Conservation (phyloP, 371 early-diverging fungal genomes). For the Batkoa obscura region DNA sequence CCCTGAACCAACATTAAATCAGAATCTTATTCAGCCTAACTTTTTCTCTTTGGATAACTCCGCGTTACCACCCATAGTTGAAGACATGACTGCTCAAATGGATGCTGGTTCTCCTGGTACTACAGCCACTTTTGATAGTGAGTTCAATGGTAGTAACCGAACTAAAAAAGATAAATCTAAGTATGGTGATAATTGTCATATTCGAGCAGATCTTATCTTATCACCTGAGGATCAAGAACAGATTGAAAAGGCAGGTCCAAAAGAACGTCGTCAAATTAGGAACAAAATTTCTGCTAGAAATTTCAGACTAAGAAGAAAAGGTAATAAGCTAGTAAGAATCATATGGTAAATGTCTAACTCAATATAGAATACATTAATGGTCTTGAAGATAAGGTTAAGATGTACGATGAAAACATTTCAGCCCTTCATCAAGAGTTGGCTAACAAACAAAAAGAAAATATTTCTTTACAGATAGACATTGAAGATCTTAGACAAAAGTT, state of each 20-base stretch:
- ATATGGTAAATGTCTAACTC: background rate
- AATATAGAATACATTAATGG: constrained; percentile 54
- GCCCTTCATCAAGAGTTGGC: constrained; percentile 20
- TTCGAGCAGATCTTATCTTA: no score
- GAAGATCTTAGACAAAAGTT: constrained; percentile 4
- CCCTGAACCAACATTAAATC: no score
- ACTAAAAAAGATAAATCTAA: no score
- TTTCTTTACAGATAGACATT: background rate
- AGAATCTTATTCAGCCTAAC: no score
- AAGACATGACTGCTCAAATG: no score
- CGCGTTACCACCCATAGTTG: no score
- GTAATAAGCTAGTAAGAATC: constrained; percentile 15
- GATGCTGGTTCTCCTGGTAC: no score
- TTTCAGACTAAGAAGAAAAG: constrained; percentile 72
- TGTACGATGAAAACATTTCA: constrained; percentile 35
- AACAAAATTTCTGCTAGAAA: constrained; percentile 80
- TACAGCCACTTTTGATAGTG: no score
- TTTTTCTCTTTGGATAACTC: no score
- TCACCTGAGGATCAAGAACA: constrained; percentile 2
- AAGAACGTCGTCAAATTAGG: constrained; percentile 66
- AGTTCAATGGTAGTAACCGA: no score
- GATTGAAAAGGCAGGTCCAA: constrained; percentile 42
- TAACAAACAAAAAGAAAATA: constrained; percentile 31
- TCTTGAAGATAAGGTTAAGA: constrained; percentile 53
- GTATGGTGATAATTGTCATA: no score